These are phyloP conservation scores for Lignosus rhinocerotis DNA, from an alignment of 1,284 basidiomycete species.

Conservation along the genomic window DNA sequence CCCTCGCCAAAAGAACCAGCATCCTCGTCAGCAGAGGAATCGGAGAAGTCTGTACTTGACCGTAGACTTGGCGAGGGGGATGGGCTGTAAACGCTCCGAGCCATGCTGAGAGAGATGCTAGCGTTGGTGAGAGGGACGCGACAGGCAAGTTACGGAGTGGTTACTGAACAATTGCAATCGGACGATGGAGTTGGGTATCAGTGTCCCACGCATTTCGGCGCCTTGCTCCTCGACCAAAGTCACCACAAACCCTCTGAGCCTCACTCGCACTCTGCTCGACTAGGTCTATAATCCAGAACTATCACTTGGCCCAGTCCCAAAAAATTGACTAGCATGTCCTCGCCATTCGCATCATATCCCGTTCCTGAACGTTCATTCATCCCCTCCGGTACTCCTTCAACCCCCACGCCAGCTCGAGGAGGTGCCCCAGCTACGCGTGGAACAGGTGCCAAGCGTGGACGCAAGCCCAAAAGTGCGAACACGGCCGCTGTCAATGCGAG, in stretches of 20 bases:
- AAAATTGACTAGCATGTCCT: conserved; percentile 22
- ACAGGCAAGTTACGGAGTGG: no score
- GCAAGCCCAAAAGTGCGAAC: conserved; percentile 51
- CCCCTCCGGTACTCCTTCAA: conserved; percentile 27
- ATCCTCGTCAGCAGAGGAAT: conserved; percentile 31
- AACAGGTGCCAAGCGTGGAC: conserved; percentile 57
- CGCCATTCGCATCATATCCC: conserved; percentile 31
- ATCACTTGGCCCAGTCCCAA: neutral
- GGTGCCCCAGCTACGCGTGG: conserved; percentile 34
- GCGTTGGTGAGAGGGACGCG: no score
- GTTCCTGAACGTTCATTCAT: conserved; percentile 37
- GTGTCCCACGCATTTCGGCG: no score
- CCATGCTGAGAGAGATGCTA: conserved; percentile 24
- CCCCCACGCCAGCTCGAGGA: conserved; percentile 31
- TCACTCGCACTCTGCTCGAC: neutral
- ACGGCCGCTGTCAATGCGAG: conserved; percentile 22
- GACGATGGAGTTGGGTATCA: no score
- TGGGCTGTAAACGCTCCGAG: conserved; percentile 35
- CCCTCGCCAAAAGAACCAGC: conserved; percentile 17
- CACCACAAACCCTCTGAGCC: neutral
- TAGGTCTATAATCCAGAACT: neutral
- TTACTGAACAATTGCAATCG: no score
- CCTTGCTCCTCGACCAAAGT: no score
- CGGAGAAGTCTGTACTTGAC: conserved; percentile 31
- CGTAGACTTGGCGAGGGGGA: conserved; percentile 36